Base-by-base conservation (phyloP, 169 alveolate genomes). In the Besnoitia besnoiti region DNA sequence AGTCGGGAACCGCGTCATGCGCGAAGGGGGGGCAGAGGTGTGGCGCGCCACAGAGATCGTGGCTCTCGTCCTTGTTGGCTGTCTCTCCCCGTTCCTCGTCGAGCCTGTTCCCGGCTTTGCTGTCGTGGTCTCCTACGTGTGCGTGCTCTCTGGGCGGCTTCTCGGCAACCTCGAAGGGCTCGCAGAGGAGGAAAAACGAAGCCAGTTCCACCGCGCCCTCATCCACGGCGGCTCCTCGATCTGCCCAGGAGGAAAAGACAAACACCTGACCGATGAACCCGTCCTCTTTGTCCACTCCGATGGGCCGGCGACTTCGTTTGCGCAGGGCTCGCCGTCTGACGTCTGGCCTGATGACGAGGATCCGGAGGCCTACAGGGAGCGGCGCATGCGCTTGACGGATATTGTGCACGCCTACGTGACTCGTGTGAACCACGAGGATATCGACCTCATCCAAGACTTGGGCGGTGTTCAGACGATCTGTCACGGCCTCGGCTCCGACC, bases 391-490 rank as follows among this genome's bases (percentile, higher is more conserved):
- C 35, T 75, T 92, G 80, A 59, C 82, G 39, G 91, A 85, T 40
- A 77, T 93, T 10, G 95, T 93, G 44, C 85, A 67, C 27, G 93
- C 95, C 42, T 93, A 93, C 42, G 95, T 93, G 37, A 89, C 93
- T 7, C 59, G 95, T 24, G 46, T 90, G 33, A 76, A 76, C 33
- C 77, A 85, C 87, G 95, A 92, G 40, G 95, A 94, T 40, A 50
- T 92, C 59, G 62, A 67, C 37, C 33, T 92, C 44, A 91, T 89
- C 10, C 73, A 93, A 50, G 50, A 73, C 67, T 40, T 88, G 85
- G 96, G 96, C 8, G 96, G 96, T 3, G 40, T 49, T 33, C 85
- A 85, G 21, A 95, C 94, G n/a, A 50, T 95, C 44, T 84, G 80
- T 16, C 59, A 85, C 44, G 49, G 51, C 79, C 79, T 95, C 88